phyloP scores from a whole-genome alignment of 805 yeast genomes.

The Zygoascus tannicola region DNA sequence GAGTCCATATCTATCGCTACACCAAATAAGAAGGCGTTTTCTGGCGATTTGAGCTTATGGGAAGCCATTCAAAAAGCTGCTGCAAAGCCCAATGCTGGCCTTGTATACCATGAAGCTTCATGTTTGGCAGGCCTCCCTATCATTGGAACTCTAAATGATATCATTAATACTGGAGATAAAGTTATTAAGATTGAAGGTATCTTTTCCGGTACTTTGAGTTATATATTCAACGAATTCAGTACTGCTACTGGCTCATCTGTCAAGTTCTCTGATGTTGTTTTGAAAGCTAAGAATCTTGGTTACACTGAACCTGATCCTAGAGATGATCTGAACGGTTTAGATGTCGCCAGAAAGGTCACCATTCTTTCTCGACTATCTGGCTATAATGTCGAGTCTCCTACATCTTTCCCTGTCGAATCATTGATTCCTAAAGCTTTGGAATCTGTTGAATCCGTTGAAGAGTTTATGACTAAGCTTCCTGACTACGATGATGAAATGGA shows the following conservation, averaged over 20 bases:
- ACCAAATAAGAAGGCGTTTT: conserved; percentile 96
- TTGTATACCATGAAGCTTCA: conserved; percentile 95
- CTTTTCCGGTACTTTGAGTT: conserved; percentile 90
- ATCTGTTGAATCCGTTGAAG: conserved; percentile 47
- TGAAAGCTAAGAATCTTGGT: conserved; percentile 81
- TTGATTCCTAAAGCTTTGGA: conserved; percentile 84
- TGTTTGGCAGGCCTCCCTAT: conserved; percentile 98
- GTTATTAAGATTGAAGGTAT: conserved; percentile 90
- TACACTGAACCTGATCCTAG: conserved; percentile 99
- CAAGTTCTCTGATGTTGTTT: conserved; percentile 84
- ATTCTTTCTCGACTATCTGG: conserved; percentile 93
- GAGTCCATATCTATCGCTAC: conserved; percentile 90
- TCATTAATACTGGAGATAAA: conserved; percentile 88
- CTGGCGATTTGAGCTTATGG: conserved; percentile 69
- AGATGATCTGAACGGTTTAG: conserved; percentile 96
- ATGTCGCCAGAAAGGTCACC: conserved; percentile 97
- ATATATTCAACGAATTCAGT: conserved; percentile 89
- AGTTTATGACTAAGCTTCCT: conserved; percentile 74
- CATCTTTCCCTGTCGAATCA: conserved; percentile 89
- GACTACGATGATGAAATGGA: conserved; percentile 74
- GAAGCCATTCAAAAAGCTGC: conserved; percentile 54
- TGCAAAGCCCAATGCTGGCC: conserved; percentile 48
- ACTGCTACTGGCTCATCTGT: conserved; percentile 46
- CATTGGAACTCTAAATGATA: conserved; percentile 78
- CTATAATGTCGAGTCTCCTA: conserved; percentile 70